Percentiles rank a stretch among this genome's conserved stretches.
These are phyloP conservation scores for Hippophae gyantsensis DNA, from an alignment of 306 rosid species.

Conservation along the genomic window DNA sequence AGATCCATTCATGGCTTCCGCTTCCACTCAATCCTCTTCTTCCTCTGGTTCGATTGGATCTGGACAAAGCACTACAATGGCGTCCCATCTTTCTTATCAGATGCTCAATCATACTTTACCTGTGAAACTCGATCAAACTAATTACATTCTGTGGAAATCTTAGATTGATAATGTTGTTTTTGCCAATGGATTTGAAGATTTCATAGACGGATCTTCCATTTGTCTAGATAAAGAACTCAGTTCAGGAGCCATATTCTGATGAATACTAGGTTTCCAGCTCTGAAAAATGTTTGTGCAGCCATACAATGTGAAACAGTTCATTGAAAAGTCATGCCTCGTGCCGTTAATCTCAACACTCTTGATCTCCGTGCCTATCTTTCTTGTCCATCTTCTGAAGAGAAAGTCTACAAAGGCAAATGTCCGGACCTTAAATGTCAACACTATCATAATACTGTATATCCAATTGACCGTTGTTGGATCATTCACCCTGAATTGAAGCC, in stretches of 20 bases:
- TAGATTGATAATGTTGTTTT: no score
- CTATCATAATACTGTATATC: neutral
- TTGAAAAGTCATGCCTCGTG: conserved; percentile 1
- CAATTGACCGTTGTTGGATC: neutral
- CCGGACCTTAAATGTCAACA: neutral
- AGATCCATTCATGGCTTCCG: no score
- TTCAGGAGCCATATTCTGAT: conserved; percentile 3
- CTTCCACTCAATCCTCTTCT: no score
- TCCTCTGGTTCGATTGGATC: no score
- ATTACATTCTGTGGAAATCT: no score
- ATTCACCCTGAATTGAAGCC: neutral
- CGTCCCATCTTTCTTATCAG: no score
- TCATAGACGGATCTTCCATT: no score
- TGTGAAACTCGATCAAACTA: no score
- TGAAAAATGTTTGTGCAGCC: neutral
- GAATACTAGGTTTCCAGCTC: neutral
- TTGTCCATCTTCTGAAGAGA: neutral
- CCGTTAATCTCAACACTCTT: neutral
- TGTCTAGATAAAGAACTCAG: no score
- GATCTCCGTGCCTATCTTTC: neutral
- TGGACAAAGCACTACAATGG: no score
- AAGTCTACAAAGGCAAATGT: neutral
- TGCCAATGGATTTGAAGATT: no score
- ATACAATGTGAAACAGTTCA: conserved; percentile 6
- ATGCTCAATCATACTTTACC: no score